These are phyloP conservation scores for Geosmithia morbida DNA, from an alignment of 2,329 filamentous ascomycete species.

Conservation along the genomic window DNA sequence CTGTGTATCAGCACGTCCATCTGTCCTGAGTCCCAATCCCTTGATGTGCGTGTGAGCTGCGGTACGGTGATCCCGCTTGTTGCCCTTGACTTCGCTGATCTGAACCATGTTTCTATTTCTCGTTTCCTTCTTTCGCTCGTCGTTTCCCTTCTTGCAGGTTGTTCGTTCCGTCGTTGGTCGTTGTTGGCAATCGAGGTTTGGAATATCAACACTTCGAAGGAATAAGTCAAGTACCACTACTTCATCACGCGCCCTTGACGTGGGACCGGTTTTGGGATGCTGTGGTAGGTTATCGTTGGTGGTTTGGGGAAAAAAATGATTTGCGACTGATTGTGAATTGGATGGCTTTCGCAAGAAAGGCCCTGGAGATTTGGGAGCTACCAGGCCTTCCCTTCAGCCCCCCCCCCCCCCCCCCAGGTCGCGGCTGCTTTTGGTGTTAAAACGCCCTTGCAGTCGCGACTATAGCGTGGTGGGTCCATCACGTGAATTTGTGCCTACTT, in stretches of 20 bases:
- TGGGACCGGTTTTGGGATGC: neutral
- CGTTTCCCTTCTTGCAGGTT: neutral
- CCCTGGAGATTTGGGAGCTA: slow-evolving; percentile 13
- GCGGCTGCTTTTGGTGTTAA: slow-evolving; percentile 5
- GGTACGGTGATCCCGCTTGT: slow-evolving; percentile 88
- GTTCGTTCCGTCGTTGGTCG: neutral
- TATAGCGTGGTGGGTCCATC: slow-evolving; percentile 13
- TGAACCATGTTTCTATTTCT: slow-evolving; percentile 51
- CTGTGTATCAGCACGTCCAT: slow-evolving; percentile 73
- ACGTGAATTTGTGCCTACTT: slow-evolving; percentile 10
- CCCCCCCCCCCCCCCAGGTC: slow-evolving; percentile 9
- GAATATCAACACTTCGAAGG: neutral
- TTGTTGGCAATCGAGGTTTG: neutral
- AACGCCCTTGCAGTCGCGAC: neutral
- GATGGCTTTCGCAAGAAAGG: slow-evolving; percentile 14
- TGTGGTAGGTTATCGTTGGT: neutral
- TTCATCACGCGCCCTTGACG: too few relatives aligned
- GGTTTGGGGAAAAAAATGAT: neutral
- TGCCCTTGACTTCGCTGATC: slow-evolving; percentile 89
- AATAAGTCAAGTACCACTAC: too few relatives aligned
- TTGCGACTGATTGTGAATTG: slow-evolving; percentile 3
- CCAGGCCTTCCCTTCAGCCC: slow-evolving; percentile 5
- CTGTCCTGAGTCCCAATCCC: slow-evolving; percentile 71
- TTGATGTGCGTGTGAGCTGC: slow-evolving; percentile 97
- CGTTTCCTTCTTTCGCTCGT: neutral